Evolutionary conservation across 805 yeast species (phyloP).

Genomic region (Teunomyces kruisii): DNA sequence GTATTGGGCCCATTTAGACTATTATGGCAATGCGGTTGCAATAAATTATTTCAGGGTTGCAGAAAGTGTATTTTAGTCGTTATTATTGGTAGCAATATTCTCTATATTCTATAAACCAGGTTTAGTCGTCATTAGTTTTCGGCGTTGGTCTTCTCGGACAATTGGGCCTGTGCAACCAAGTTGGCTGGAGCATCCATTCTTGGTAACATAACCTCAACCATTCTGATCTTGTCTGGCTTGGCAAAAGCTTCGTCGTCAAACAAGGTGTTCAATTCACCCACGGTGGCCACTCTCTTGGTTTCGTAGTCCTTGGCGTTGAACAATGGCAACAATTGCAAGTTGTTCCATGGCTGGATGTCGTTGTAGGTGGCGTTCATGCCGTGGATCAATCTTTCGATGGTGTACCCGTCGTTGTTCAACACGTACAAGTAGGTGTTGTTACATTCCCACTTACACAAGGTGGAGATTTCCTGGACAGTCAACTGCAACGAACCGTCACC

Average conservation of each 20-base stretch:
- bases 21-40: no score
- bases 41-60: no score
- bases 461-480: conserved; percentile 24
- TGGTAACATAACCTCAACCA: conserved; percentile 20
- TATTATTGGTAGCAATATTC: no score
- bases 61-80: no score
- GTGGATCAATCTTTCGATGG: conserved; percentile 22
- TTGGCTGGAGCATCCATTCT: conserved; percentile 21
- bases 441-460: conserved; percentile 15
- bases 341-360: conserved; percentile 22
- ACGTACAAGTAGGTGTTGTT: conserved; percentile 17
- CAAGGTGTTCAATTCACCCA: conserved; percentile 16
- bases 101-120: background rate
- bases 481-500: conserved; percentile 24
- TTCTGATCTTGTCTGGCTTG: conserved; percentile 15
- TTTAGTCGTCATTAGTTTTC: conserved; percentile 1
- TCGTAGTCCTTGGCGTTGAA: conserved; percentile 19
- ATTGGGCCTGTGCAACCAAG: conserved; percentile 31
- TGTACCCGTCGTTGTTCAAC: conserved; percentile 22
- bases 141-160: conserved; percentile 27
- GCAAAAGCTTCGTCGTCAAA: conserved; percentile 15
- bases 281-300: conserved; percentile 11
- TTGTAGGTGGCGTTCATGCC: conserved; percentile 19
- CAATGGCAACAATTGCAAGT: conserved; percentile 13
- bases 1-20: no score